Percentiles rank a stretch among this genome's conserved stretches.
Conservation (phyloP, 805 yeast genomes). For the Candida coquimbonensis region DNA sequence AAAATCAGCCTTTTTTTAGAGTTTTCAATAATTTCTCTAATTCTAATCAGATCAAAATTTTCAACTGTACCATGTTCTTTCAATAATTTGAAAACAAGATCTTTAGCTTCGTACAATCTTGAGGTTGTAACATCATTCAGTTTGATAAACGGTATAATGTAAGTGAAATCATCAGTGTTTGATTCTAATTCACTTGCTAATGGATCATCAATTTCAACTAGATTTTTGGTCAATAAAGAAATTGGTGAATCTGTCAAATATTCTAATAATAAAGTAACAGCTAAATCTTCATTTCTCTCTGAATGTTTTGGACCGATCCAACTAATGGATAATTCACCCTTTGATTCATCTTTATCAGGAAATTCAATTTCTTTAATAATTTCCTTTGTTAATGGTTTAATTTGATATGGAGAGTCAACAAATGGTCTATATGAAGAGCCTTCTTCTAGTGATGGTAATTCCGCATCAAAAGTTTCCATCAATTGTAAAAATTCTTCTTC, state of each 20-base stretch:
- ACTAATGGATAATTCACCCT: conserved; percentile 65
- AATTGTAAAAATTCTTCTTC: conserved; percentile 59
- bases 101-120: conserved; percentile 46
- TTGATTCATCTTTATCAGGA: conserved; percentile 83
- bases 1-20: conserved; percentile 54
- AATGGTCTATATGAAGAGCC: conserved; percentile 53
- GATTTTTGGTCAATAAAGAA: conserved; percentile 59
- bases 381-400: conserved; percentile 25
- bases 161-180: conserved; percentile 67
- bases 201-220: conserved; percentile 81
- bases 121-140: conserved; percentile 74
- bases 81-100: conserved; percentile 43
- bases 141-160: conserved; percentile 47
- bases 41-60: conserved; percentile 54
- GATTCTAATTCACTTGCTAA: conserved; percentile 63
- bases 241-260: conserved; percentile 75
- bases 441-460: conserved; percentile 34
- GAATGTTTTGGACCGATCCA: conserved; percentile 76
- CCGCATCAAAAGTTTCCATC: conserved; percentile 55
- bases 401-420: conserved; percentile 53
- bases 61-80: conserved; percentile 41
- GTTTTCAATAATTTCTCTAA: conserved; percentile 63
- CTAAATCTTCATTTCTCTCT: conserved; percentile 50
- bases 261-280: conserved; percentile 61
- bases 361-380: conserved; percentile 54